These are phyloP conservation scores for Exophiala dermatitidis DNA, from an alignment of 2,329 filamentous ascomycete species.

Conservation along the genomic window DNA sequence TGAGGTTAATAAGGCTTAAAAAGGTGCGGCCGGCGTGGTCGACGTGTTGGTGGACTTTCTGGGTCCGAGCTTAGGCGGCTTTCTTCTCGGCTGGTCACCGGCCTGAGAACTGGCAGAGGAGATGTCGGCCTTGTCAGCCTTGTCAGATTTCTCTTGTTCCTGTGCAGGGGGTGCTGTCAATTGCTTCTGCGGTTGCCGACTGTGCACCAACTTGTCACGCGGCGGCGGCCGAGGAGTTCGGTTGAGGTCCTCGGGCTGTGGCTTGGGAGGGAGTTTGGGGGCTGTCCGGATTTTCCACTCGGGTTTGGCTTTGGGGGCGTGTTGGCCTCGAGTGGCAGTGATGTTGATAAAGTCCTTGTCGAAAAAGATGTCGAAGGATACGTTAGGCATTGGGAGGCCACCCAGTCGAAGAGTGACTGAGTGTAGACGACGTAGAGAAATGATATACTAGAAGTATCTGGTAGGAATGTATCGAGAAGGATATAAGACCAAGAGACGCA, in stretches of 20 bases:
- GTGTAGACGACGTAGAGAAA: background rate
- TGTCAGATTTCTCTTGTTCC: background rate
- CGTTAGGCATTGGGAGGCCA: slow-evolving; percentile 28
- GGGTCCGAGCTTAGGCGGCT: slow-evolving; percentile 26
- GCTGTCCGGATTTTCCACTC: slow-evolving; percentile 28
- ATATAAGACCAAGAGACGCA: background rate
- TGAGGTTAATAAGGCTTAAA: background rate
- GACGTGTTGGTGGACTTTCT: slow-evolving; percentile 16
- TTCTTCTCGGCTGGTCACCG: slow-evolving; percentile 18
- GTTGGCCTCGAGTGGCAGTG: slow-evolving; percentile 27
- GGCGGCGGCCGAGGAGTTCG: slow-evolving; percentile 17
- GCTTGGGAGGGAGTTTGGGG: slow-evolving; percentile 28
- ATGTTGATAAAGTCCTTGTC: slow-evolving; percentile 30
- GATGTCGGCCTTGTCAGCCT: background rate
- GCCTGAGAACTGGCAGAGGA: slow-evolving; percentile 17
- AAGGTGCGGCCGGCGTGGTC: background rate
- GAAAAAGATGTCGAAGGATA: slow-evolving; percentile 29
- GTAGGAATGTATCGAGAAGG: background rate
- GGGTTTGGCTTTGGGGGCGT: slow-evolving; percentile 28
- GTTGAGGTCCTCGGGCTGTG: slow-evolving; percentile 14
- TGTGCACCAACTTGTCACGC: slow-evolving; percentile 23
- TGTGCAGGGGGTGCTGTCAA: background rate
- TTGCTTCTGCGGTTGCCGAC: slow-evolving; percentile 11
- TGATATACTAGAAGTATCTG: no score
- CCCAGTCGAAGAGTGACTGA: slow-evolving; percentile 10